Conservation (phyloP, 1,139 yeast species). For the Geotrichum fermentans region DNA sequence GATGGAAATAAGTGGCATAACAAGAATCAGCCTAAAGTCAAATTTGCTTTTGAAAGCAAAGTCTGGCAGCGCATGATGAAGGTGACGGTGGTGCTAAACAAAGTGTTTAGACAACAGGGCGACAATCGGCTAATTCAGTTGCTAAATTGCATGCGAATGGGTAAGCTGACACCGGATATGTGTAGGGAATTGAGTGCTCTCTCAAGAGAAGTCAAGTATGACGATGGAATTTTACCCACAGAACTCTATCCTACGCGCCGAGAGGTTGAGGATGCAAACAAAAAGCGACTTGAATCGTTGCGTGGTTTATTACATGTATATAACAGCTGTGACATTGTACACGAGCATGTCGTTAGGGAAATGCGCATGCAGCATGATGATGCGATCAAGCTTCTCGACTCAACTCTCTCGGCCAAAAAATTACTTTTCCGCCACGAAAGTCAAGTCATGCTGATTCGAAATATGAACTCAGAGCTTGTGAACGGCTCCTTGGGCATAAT, state of each 20-base stretch:
- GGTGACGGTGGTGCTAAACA: constrained; percentile 58
- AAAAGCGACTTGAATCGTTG: constrained; percentile 46
- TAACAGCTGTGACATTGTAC: background rate
- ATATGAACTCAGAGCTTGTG: constrained; percentile 44
- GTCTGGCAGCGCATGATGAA: constrained; percentile 66
- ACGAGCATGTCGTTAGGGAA: background rate
- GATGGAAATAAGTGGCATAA: constrained; percentile 30
- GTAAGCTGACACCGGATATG: constrained; percentile 49
- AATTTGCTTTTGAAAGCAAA: constrained; percentile 72
- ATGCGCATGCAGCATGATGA: constrained; percentile 7
- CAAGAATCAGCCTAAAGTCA: constrained; percentile 31
- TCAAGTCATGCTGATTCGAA: constrained; percentile 54
- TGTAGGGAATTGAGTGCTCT: constrained; percentile 46
- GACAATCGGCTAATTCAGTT: constrained; percentile 67
- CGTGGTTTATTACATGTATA: constrained; percentile 15
- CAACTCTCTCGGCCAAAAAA: constrained; percentile 46
- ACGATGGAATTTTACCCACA: constrained; percentile 77
- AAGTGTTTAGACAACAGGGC: constrained; percentile 88
- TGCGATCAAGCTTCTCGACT: constrained; percentile 36
- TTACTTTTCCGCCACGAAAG: constrained; percentile 53
- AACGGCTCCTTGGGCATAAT: constrained; percentile 57
- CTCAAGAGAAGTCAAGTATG: constrained; percentile 51
- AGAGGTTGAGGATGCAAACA: constrained; percentile 71
- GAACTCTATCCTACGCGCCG: constrained; percentile 69
- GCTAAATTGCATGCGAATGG: constrained; percentile 69